Conservation (phyloP, 176 grass and related monocot species). For the Cymbopogon citratus region DNA sequence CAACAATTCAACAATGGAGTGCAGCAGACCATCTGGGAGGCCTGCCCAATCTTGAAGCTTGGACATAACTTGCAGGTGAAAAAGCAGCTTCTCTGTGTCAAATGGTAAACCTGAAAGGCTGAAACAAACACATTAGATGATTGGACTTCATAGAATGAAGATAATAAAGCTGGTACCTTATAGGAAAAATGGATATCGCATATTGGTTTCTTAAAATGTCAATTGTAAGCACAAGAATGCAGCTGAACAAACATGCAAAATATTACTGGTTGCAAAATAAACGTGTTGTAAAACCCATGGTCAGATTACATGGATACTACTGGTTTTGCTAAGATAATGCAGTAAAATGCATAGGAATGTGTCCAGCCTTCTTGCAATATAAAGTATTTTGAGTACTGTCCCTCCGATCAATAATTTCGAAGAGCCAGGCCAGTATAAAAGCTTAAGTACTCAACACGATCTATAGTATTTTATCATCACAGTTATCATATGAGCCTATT, state of each 20-base stretch:
- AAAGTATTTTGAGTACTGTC: too few relatives aligned
- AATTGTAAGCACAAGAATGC: too few relatives aligned
- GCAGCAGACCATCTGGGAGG: not conserved
- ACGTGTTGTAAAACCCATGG: too few relatives aligned
- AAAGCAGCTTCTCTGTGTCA: not conserved
- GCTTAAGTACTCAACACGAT: not conserved
- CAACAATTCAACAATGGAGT: too few relatives aligned
- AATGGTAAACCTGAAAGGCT: not conserved
- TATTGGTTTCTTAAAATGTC: too few relatives aligned
- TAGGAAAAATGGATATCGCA: not conserved
- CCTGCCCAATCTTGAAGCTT: conserved; percentile 7
- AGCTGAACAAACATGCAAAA: too few relatives aligned
- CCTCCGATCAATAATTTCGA: not conserved
- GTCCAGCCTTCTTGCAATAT: too few relatives aligned
- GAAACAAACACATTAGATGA: not conserved
- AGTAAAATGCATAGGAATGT: not conserved
- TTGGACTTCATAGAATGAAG: not conserved
- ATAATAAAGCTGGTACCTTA: not conserved
- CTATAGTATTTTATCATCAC: not conserved
- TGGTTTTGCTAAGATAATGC: too few relatives aligned
- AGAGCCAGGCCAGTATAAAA: not conserved
- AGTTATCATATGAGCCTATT: too few relatives aligned
- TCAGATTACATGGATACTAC: too few relatives aligned
- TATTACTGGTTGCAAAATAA: not conserved
- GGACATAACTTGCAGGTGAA: not conserved